Evolutionary conservation across 2,329 filamentous ascomycete species (phyloP).

Genomic region (Paracamarosporium sp.): DNA sequence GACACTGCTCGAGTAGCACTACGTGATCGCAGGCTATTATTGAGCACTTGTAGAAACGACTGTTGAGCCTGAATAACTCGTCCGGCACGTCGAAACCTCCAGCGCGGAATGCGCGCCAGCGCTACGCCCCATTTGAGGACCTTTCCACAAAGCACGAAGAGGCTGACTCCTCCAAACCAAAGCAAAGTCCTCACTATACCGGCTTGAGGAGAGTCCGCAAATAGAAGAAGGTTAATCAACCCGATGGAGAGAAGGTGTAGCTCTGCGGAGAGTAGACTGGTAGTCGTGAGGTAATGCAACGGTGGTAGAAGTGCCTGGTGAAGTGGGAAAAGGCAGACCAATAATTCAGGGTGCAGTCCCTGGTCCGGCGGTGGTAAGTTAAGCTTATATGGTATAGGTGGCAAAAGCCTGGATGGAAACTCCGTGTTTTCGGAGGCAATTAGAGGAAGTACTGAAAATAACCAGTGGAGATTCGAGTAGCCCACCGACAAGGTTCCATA

Average conservation of each 20-base stretch:
- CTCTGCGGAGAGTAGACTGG: conserved; percentile 85
- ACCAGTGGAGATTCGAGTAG: conserved; percentile 78
- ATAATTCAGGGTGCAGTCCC: conserved; percentile 61
- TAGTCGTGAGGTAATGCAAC: conserved; percentile 82
- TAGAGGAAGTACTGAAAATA: conserved; percentile 74
- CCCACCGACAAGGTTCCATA: conserved; percentile 63
- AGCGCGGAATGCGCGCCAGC: conserved; percentile 86
- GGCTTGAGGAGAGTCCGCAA: conserved; percentile 69
- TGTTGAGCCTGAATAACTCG: conserved; percentile 51
- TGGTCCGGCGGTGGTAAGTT: conserved; percentile 36
- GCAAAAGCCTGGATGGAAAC: conserved; percentile 40
- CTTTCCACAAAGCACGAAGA: conserved; percentile 75
- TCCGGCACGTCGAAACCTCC: conserved; percentile 76
- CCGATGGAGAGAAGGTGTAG: conserved; percentile 84
- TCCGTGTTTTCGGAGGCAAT: conserved; percentile 57
- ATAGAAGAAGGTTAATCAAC: conserved; percentile 80
- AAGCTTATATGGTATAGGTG: conserved; percentile 43
- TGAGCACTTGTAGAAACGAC: conserved; percentile 51
- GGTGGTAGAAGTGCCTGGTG: conserved; percentile 78
- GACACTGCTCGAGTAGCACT: conserved; percentile 24
- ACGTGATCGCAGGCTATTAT: conserved; percentile 38
- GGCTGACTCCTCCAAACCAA: conserved; percentile 71
- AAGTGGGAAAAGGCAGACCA: conserved; percentile 77
- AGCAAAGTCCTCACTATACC: conserved; percentile 52
- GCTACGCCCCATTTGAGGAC: conserved; percentile 84